phyloP scores from a whole-genome alignment of 768 basidiomycete genomes.

The Crepidotus variabilis region DNA sequence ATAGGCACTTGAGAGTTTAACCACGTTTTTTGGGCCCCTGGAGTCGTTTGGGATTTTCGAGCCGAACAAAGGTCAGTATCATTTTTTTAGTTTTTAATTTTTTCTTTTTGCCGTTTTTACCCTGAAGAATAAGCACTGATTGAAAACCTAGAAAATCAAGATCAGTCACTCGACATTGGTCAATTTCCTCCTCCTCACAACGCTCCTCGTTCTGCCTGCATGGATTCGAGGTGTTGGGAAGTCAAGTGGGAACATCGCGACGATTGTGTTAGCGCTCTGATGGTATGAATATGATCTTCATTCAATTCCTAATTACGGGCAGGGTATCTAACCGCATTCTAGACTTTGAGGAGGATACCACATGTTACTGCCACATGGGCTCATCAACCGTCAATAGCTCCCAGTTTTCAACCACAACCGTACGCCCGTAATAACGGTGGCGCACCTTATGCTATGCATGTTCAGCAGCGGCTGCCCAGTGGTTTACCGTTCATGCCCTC shows the following conservation, averaged over 20 bases:
- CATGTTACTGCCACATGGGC: slow-evolving; percentile 80
- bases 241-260: slow-evolving; percentile 79
- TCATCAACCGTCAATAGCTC: slow-evolving; percentile 44
- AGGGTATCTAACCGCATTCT: slow-evolving; percentile 2
- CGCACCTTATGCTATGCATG: slow-evolving; percentile 27
- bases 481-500: neutral
- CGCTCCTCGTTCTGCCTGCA: slow-evolving; percentile 45
- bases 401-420: slow-evolving; percentile 3
- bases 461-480: slow-evolving; percentile 12
- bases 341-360: slow-evolving; percentile 70
- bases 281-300: slow-evolving; percentile 37
- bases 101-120: neutral
- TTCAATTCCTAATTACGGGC: neutral
- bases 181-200: slow-evolving; percentile 52
- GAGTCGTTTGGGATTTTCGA: slow-evolving; percentile 47
- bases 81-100: neutral
- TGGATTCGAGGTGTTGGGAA: slow-evolving; percentile 67
- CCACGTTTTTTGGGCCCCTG: slow-evolving; percentile 58
- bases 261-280: slow-evolving; percentile 68
- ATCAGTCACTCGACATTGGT: neutral
- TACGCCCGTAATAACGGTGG: slow-evolving; percentile 8
- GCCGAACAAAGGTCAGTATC: neutral
- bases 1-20: slow-evolving; percentile 51
- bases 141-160: neutral
- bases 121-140: neutral